Conservation (phyloP, 352 stramenopile genomes). For the Phytophthora cryptogea region DNA sequence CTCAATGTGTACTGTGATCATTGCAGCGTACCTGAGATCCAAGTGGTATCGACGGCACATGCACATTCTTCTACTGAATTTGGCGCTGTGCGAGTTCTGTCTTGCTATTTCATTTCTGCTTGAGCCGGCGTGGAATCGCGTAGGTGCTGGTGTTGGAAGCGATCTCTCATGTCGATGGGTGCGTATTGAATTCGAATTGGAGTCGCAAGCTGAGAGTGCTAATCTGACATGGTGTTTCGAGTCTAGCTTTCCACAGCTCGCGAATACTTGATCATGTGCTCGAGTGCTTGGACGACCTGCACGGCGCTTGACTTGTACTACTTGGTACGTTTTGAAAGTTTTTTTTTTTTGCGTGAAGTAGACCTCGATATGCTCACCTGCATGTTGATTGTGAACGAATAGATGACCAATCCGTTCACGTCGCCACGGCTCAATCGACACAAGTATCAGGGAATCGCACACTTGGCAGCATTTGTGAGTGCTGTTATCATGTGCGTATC, state of each 20-base stretch:
- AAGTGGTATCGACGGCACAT: conserved; percentile 72
- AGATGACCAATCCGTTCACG: conserved; percentile 86
- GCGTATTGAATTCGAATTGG: conserved; percentile 2
- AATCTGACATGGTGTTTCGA: background rate
- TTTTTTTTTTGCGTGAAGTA: background rate
- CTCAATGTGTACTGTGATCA: conserved; percentile 62
- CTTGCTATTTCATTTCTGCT: conserved; percentile 73
- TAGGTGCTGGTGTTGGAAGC: conserved; percentile 42
- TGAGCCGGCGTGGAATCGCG: conserved; percentile 58
- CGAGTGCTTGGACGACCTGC: conserved; percentile 68
- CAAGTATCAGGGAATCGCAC: conserved; percentile 65
- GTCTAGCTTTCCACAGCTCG: conserved; percentile 58
- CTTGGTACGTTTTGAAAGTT: conserved; percentile 44
- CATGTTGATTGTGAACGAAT: conserved; percentile 3
- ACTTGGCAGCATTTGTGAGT: conserved; percentile 40
- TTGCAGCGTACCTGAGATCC: conserved; percentile 47
- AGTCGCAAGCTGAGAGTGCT: background rate
- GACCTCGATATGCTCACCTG: background rate
- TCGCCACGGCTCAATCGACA: conserved; percentile 67
- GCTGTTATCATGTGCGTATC: conserved; percentile 57
- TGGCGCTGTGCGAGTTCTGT: conserved; percentile 63
- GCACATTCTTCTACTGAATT: conserved; percentile 71
- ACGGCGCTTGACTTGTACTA: conserved; percentile 77
- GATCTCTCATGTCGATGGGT: conserved; percentile 58
- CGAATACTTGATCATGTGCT: conserved; percentile 81